Evolutionary conservation across 2,329 filamentous ascomycete genomes (phyloP), one percentile per base, ranked within the genome.

Genomic region (Alternaria brassicae): DNA sequence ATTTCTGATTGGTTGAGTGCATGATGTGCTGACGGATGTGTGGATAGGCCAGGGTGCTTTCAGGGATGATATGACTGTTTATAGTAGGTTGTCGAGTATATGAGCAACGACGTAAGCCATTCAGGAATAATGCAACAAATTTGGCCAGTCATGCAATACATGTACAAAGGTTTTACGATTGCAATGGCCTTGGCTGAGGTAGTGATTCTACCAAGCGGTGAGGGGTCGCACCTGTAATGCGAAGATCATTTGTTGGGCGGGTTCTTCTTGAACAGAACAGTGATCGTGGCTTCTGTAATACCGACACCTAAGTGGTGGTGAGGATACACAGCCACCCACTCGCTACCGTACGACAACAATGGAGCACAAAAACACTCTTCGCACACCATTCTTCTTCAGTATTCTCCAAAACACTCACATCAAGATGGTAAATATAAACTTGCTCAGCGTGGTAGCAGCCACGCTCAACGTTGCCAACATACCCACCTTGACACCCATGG

Each of bases 21-120:
- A 32, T 15, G 30, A 15, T 15, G 1, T 23, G 48, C 37, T 53
- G 10, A 53, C 34, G 4, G 8, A 12, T 27, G 3, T 27, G 15
- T 44, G 12, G 15, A 21, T 3, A 39, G 53, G 27, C 2, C 32
- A 54, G 41, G 37, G 17, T 30, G 52, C 44, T 4, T 58, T 54
- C 34, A 48, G 56, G 37, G 61, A 62, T 49, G 58, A 64, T 53
- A 9, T 8, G 23, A 62, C 58, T 3, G 36, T 64, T 23, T 56
- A 23, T 37, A 56, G 53, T 30, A 37, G 51, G 19, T 1, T 44
- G 21, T 23, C 39, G 28, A 15, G 9, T 15, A 36, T 27, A 19
- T 37, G 23, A 28, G 15, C n/a, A n/a, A 36, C 15, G 5, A n/a
- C 6, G 42, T 30, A 8, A 30, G 3, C 10, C 12, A 45, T 45